Evolutionary conservation across 305 asterid genomes (phyloP).

Genomic region (Coffea humblotiana): DNA sequence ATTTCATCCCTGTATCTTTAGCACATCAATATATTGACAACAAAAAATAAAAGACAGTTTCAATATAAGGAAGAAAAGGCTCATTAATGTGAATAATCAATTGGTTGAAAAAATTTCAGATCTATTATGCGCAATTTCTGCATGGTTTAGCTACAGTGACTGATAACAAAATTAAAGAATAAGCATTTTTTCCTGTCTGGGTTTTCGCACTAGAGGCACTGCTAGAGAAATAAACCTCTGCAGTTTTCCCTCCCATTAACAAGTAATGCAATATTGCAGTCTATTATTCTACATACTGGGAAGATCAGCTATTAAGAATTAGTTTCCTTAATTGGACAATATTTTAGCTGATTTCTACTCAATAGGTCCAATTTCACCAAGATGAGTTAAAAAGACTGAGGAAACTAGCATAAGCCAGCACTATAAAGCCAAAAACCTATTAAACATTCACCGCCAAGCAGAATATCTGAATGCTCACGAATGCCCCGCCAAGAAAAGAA

Average conservation of each 20-base stretch:
- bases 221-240: background rate
- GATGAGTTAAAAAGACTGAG: background rate
- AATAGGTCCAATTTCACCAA: background rate
- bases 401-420: background rate
- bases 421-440: background rate
- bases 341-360: background rate
- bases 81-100: background rate
- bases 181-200: too few relatives aligned
- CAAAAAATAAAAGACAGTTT: background rate
- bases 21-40: conserved; percentile 19
- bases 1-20: conserved; percentile 15
- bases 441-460: background rate
- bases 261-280: background rate
- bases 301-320: background rate
- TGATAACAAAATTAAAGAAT: background rate
- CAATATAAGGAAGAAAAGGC: background rate
- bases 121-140: background rate
- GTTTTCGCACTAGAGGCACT: background rate
- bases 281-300: background rate
- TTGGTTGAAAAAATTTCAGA: background rate
- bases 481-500: background rate
- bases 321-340: background rate
- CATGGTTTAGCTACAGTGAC: background rate
- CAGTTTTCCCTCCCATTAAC: background rate
- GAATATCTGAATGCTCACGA: background rate